Evolutionary conservation across 441 rosid genomes (phyloP), one percentile per base, ranked within the genome.

Genomic region (Gossypium aridum): DNA sequence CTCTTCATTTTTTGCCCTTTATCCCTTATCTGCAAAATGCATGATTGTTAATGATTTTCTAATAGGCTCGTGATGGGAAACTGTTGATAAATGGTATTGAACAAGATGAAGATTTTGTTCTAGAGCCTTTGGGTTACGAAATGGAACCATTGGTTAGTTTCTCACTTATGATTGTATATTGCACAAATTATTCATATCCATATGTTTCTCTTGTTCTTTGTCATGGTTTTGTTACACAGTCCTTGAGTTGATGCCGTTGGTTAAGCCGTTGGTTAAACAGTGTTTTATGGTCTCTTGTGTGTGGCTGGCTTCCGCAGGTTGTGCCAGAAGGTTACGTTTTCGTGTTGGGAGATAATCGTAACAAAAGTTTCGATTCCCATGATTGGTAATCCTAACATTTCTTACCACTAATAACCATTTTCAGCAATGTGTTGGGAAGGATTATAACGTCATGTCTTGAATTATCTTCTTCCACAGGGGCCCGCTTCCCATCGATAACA

Each of bases 301-400:
- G 59, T 64, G 9, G 31, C 17, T 64, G 9, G 51, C 17, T 75
- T 55, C 61, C 81, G 80, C 86, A 90, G 95, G 31, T 77, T 57
- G 84, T 90, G 66, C 95, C 92, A 7, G 84, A 88, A 78, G 95
- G 83, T 64, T 83, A 75, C 77, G 95, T 90, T 64, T 88, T 88
- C 75, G 95, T 90, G 12, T 59, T 90, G 84, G 92, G 95, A 66
- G 95, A 90, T 81, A 90, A 90, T 70, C 88, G 92, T 43, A 90
- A 90, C 67, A 85, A 88, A 76, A 90, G 94, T 78, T 85, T 87
- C 45, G 95, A 90, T 74, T 90, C 95, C 56, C 92, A 87, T 76
- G 49, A 86, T 83, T 90, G 95, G 95, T 90, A 86, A 82, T 59
- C 80, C 31, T 37, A 34, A 31, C 19, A 34, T 54, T 31, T 43